Base-by-base conservation (phyloP, 768 basidiomycete species). In the Phylloporus sp. region DNA sequence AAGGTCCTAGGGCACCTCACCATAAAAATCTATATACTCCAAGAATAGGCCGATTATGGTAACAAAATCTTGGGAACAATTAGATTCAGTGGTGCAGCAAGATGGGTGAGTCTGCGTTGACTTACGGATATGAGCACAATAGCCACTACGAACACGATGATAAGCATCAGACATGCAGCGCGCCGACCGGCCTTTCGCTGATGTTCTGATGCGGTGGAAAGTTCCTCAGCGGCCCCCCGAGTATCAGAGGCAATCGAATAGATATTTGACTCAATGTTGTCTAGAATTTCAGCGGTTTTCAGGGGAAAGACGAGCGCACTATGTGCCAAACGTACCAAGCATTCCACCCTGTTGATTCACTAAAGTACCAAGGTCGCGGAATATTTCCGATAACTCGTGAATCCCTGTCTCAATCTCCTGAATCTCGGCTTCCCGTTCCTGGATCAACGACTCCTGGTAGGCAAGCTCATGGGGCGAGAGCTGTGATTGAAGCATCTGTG, bases 371-470 rank as follows among this genome's bases (percentile, higher is more conserved):
- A 99, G 73, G 70, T 98, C 95, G 45, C 90, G 82, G 78, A 99
- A 98, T 64, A 99, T 97, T 70, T 97, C 92, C 24, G 90, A 82
- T 41, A 99, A 72, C 69, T 99, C 95, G 62, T 95, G 92, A 49
- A 99, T 97, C 7, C 97, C 95, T 7, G 83, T 85, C 70, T 99
- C 97, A 46, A 99, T 99, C 65, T 97, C 94, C 45, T 89, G 82
- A 49, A 98, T 98, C 63, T 98, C 97, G 0, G 77, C 78, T 67
- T 99, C 95, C 16, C 97, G 87, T 65, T 99, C 97, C 34, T 52
- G 65, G 32, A 69, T 70, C 32, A 98, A 73, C 10, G 91, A 90
- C 66, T 99, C 95, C 68, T 98, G 97, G 66, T 95, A 95, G 13
- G 91, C 91, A 22, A 98, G 80, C 70, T 97, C 95, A 53, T 90